Percentiles rank a stretch among this genome's conserved stretches.
phyloP scores from a whole-genome alignment of 2,329 filamentous ascomycete genomes.

The Periconia sp. region DNA sequence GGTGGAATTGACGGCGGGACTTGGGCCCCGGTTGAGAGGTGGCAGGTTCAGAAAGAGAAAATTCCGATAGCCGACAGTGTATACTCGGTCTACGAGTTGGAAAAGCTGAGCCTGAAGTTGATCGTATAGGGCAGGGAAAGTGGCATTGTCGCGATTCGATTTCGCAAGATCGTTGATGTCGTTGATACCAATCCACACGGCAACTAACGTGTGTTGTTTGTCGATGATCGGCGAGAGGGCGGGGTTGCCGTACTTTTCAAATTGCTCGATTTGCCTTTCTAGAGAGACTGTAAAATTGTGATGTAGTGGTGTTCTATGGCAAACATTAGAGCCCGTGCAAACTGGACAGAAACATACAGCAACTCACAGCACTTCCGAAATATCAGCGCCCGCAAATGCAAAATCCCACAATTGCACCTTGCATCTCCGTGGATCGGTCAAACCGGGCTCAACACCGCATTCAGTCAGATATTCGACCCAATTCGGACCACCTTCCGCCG shows the following conservation, averaged over 20 bases:
- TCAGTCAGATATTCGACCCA: conserved; percentile 62
- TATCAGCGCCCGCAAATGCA: conserved; percentile 61
- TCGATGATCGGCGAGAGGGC: conserved; percentile 44
- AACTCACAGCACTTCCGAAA: conserved; percentile 52
- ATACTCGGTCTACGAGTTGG: conserved; percentile 49
- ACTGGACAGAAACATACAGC: no score
- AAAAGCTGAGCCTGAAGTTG: conserved; percentile 51
- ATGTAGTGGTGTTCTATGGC: conserved; percentile 54
- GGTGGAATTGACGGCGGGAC: conserved; percentile 52
- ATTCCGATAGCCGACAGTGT: conserved; percentile 51
- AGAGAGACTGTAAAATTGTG: conserved; percentile 58
- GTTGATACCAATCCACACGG: conserved; percentile 64
- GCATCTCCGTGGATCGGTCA: conserved; percentile 53
- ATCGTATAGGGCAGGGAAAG: conserved; percentile 55
- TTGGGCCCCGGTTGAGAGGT: conserved; percentile 54
- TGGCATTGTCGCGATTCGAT: conserved; percentile 42
- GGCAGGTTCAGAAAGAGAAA: conserved; percentile 61
- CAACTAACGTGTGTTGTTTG: conserved; percentile 52
- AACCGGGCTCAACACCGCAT: conserved; percentile 55
- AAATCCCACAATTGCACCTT: conserved; percentile 61
- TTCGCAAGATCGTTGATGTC: conserved; percentile 60
- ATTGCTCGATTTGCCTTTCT: conserved; percentile 59
- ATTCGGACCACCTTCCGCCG: conserved; percentile 60
- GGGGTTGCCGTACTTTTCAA: conserved; percentile 52
- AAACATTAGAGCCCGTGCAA: no score